phyloP scores from a whole-genome alignment of 352 stramenopile species.

The Phytophthora palmivora region DNA sequence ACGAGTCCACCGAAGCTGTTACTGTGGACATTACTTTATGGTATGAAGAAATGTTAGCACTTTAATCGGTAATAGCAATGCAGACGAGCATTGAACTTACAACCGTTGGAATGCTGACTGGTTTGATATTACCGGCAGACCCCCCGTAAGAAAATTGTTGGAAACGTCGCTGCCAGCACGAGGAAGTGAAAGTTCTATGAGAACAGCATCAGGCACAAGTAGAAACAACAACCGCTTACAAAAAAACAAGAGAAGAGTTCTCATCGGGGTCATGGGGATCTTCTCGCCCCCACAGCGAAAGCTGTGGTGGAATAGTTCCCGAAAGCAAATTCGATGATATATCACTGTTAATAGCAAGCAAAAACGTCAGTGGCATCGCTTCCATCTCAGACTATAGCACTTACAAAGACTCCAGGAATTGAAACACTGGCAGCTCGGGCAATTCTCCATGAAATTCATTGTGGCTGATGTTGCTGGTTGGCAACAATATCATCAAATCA shows the following conservation, averaged over 20 bases:
- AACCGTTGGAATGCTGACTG: slow-evolving; percentile 53
- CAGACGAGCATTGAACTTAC: slow-evolving; percentile 37
- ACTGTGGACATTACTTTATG: slow-evolving; percentile 39
- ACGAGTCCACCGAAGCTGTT: slow-evolving; percentile 45
- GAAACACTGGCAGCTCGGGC: slow-evolving; percentile 36
- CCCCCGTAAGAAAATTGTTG: slow-evolving; percentile 50
- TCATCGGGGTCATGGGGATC: slow-evolving; percentile 63
- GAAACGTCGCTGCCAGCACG: slow-evolving; percentile 49
- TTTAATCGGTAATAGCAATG: neutral
- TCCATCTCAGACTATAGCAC: slow-evolving; percentile 1
- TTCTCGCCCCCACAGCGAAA: slow-evolving; percentile 51
- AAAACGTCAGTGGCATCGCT: neutral
- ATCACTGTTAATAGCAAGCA: slow-evolving; percentile 42
- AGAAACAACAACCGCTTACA: slow-evolving; percentile 38
- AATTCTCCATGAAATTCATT: slow-evolving; percentile 56
- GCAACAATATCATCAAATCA: neutral
- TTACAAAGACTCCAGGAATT: slow-evolving; percentile 52
- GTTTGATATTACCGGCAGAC: slow-evolving; percentile 51
- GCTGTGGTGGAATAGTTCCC: slow-evolving; percentile 43
- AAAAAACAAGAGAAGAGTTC: slow-evolving; percentile 42
- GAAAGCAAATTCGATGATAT: slow-evolving; percentile 59
- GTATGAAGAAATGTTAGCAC: slow-evolving; percentile 5
- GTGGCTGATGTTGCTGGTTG: slow-evolving; percentile 55
- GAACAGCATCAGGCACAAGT: neutral
- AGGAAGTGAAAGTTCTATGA: neutral